Evolutionary conservation across 192 early-diverging fungal species (phyloP), one percentile per base, ranked within the genome.

Genomic region (Umbelopsis isabellina): DNA sequence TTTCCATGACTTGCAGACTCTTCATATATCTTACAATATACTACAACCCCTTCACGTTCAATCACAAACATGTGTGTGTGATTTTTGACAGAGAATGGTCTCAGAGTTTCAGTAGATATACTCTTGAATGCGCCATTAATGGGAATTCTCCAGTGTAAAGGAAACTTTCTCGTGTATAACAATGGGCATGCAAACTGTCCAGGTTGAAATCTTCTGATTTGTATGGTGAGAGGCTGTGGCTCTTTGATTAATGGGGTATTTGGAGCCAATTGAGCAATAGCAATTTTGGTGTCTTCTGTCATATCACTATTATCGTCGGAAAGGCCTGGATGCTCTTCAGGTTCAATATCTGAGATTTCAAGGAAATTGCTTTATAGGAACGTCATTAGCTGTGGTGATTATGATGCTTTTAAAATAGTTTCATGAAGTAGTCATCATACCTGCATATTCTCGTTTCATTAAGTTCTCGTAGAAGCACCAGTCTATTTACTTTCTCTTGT

Each of bases 121-220:
- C 72, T 80, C 52, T 83, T 91, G 9, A 91, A 69, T 5, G 91
- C 92, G 49, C 87, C 82, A n/a, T 80, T 75, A 3, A 91, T 84
- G 33, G 80, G 82, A 47, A 95, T 76, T 22, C 93, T 81, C 87
- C 89, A 91, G 65, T 94, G 92, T 9, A 95, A 64, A 1, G 89
- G 84, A 70, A 93, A 92, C 11, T 67, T 70, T 55, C 82, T 83
- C 6, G 74, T 77, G 66, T 86, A 91, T 11, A 93, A 85, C 7
- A 87, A 46, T 4, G 87, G 86, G 58, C 93, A 94, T 20, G 89
- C 84, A 79, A 93, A 91, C 55, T 90, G 85, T 1, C 89, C 91
- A 16, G 79, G 80, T 16, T 69, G 71, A 55, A 85, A 85, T 5
- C 75, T 74, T 12, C 7, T 3, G 30, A 27, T 61, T 61, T 61